Evolutionary conservation across 2,329 filamentous ascomycete genomes (phyloP).

Genomic region (Triangularia verruculosa): DNA sequence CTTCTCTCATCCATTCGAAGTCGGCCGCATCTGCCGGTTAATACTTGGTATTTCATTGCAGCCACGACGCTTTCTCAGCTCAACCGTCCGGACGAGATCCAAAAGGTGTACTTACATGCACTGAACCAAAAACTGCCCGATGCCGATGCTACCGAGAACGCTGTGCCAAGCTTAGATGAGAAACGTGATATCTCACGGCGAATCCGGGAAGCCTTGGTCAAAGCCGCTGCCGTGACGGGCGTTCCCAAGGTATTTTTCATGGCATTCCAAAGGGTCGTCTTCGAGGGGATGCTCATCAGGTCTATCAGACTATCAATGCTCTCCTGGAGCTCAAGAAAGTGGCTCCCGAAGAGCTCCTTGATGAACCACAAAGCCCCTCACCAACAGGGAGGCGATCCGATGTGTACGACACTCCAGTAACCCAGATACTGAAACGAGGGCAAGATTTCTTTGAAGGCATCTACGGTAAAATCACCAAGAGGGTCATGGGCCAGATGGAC

Average conservation of each 20-base stretch:
- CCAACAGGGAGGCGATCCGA: slow-evolving; percentile 41
- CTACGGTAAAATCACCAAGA: slow-evolving; percentile 48
- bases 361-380: slow-evolving; percentile 36
- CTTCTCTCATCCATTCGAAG: slow-evolving; percentile 41
- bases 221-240: slow-evolving; percentile 46
- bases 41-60: slow-evolving; percentile 49
- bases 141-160: slow-evolving; percentile 22
- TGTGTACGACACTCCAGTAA: slow-evolving; percentile 35
- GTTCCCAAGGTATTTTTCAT: slow-evolving; percentile 44
- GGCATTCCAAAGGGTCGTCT: not conserved
- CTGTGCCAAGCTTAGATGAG: slow-evolving; percentile 33
- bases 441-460: slow-evolving; percentile 46
- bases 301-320: slow-evolving; percentile 45
- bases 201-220: slow-evolving; percentile 49
- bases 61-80: slow-evolving; percentile 45
- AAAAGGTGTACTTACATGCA: slow-evolving; percentile 42
- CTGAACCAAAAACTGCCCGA: slow-evolving; percentile 32
- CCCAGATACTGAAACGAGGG: slow-evolving; percentile 42
- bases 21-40: slow-evolving; percentile 40
- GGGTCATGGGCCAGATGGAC: slow-evolving; percentile 49
- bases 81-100: slow-evolving; percentile 49
- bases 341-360: slow-evolving; percentile 42
- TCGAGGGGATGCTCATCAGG: slow-evolving; percentile 7
- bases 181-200: slow-evolving; percentile 44
- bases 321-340: slow-evolving; percentile 43